phyloP scores from a whole-genome alignment of 805 yeast species.

The Barnettozyma sp. region DNA sequence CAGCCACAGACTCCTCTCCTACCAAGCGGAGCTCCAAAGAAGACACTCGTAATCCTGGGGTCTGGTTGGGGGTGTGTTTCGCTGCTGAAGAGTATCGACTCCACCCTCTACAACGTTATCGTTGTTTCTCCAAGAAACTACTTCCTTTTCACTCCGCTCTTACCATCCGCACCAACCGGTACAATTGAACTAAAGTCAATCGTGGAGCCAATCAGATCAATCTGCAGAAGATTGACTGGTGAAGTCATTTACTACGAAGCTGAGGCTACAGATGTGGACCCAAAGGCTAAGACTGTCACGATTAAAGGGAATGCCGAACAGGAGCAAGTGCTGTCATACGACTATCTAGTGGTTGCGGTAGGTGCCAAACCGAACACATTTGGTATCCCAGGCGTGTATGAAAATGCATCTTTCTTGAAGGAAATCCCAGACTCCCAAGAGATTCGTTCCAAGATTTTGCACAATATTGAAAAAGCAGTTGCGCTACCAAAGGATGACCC shows the following conservation, averaged over 20 bases:
- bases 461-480: conserved; percentile 83
- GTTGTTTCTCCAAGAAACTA: conserved; percentile 90
- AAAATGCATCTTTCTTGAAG: conserved; percentile 80
- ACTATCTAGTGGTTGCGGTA: conserved; percentile 82
- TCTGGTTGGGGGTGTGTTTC: conserved; percentile 96
- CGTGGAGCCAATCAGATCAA: conserved; percentile 86
- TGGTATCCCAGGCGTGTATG: conserved; percentile 85
- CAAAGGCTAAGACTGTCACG: conserved; percentile 59
- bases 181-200: conserved; percentile 86
- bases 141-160: conserved; percentile 86
- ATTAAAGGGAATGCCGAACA: conserved; percentile 39
- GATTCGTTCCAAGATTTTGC: conserved; percentile 76
- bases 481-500: conserved; percentile 69
- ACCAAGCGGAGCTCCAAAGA: conserved; percentile 37
- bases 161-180: conserved; percentile 93
- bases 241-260: conserved; percentile 84
- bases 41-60: conserved; percentile 58
- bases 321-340: conserved; percentile 51
- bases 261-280: conserved; percentile 80
- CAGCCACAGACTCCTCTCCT: conserved; percentile 51
- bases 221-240: conserved; percentile 72
- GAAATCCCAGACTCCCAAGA: conserved; percentile 82
- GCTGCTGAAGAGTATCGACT: conserved; percentile 75
- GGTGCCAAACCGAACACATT: conserved; percentile 94
- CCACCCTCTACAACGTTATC: conserved; percentile 81